phyloP scores from a whole-genome alignment of 177 flowering plant species.

The Vitis hybrid region DNA sequence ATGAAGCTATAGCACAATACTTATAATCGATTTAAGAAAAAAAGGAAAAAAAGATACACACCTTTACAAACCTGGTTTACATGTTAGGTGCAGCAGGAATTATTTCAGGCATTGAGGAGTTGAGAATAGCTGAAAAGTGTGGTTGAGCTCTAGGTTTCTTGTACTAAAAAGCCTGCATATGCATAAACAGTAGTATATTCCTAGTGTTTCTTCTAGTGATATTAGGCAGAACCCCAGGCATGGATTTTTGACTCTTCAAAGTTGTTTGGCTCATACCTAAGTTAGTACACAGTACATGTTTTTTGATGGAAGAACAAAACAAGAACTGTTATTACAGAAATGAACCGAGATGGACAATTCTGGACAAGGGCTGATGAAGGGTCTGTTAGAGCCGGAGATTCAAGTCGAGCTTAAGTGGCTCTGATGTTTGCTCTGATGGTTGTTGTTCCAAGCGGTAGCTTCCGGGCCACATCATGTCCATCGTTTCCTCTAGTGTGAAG shows the following conservation, averaged over 20 bases:
- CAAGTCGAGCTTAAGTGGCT: constrained; percentile 51
- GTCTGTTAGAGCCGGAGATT: constrained; percentile 53
- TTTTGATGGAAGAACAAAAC: constrained; percentile 20
- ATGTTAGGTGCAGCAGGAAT: background rate
- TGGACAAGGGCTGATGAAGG: constrained; percentile 1
- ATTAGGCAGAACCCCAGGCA: constrained; percentile 11
- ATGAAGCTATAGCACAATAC: background rate
- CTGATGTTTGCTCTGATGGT: constrained; percentile 28
- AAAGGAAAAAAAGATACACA: background rate
- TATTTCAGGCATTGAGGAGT: constrained; percentile 7
- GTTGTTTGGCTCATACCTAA: constrained; percentile 7
- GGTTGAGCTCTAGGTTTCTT: background rate
- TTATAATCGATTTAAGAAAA: background rate
- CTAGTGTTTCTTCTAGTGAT: constrained; percentile 4
- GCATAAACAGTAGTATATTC: constrained; percentile 9
- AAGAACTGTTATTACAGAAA: constrained; percentile 3
- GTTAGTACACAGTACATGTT: constrained; percentile 22
- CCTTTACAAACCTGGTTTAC: constrained; percentile 1
- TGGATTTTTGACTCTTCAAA: constrained; percentile 2
- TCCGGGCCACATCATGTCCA: constrained; percentile 58
- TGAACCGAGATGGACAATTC: constrained; percentile 1
- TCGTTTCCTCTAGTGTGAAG: constrained; percentile 26
- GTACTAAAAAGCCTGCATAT: background rate
- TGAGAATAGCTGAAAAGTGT: constrained; percentile 2
- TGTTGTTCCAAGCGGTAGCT: constrained; percentile 45